phyloP scores from a whole-genome alignment of 306 rosid genomes.

The Cajanus cajan region DNA sequence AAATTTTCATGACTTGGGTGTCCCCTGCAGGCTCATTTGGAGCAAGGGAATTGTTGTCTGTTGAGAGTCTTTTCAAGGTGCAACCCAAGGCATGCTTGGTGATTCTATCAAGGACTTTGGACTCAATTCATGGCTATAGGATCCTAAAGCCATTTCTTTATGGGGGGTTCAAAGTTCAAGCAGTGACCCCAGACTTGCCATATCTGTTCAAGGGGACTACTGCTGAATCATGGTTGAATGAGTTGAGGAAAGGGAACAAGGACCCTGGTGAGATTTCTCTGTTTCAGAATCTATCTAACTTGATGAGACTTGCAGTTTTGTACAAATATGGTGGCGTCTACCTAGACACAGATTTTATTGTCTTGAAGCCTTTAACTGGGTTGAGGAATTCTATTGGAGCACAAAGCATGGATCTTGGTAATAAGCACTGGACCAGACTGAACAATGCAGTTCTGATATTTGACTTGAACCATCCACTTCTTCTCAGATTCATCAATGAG shows the following conservation, averaged over 20 bases:
- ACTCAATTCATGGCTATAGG: conserved; percentile 45
- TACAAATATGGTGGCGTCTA: conserved; percentile 81
- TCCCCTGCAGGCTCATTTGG: conserved; percentile 47
- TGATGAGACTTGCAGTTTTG: conserved; percentile 61
- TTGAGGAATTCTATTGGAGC: conserved; percentile 77
- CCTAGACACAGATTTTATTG: conserved; percentile 68
- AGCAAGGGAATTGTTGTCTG: conserved; percentile 46
- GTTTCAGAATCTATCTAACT: conserved; percentile 72
- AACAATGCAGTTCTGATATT: conserved; percentile 80
- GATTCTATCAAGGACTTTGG: conserved; percentile 67
- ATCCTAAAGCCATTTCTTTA: conserved; percentile 64
- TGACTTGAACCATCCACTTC: conserved; percentile 77
- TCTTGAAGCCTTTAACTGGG: conserved; percentile 47
- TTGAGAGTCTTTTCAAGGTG: conserved; percentile 60
- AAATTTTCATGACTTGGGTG: conserved; percentile 74
- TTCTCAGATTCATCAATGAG: conserved; percentile 61
- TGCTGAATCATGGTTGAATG: conserved; percentile 56
- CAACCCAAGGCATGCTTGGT: conserved; percentile 69
- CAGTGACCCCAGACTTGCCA: conserved; percentile 61
- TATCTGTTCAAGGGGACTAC: conserved; percentile 54
- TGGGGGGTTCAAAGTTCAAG: conserved; percentile 53
- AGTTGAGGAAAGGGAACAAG: conserved; percentile 56
- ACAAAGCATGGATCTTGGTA: conserved; percentile 49
- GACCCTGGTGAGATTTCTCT: conserved; percentile 87
- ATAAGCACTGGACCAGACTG: conserved; percentile 65